Conservation (phyloP, 805 yeast species). For the Kodamaea hsintzibuensis region DNA sequence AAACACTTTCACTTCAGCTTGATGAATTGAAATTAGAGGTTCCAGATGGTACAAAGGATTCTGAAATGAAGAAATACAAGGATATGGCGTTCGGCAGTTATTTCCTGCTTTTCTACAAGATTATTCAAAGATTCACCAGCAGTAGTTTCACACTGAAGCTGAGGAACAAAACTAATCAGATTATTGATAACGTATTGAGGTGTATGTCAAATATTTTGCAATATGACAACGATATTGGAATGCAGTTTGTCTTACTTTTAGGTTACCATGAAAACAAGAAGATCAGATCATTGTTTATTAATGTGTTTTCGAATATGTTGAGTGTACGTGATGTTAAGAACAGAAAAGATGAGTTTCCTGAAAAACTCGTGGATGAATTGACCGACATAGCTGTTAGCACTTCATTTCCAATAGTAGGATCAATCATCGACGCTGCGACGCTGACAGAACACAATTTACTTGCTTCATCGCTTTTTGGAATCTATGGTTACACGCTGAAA, state of each 20-base stretch:
- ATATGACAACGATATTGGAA: slow-evolving; percentile 75
- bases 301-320: slow-evolving; percentile 70
- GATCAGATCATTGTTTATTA: slow-evolving; percentile 70
- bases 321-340: slow-evolving; percentile 6
- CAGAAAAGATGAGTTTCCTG: slow-evolving; percentile 30
- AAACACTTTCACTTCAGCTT: slow-evolving; percentile 55
- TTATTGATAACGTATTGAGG: slow-evolving; percentile 63
- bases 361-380: slow-evolving; percentile 23
- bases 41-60: slow-evolving; percentile 54
- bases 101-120: slow-evolving; percentile 59
- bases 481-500: slow-evolving; percentile 44
- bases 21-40: slow-evolving; percentile 59
- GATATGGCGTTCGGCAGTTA: slow-evolving; percentile 68
- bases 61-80: slow-evolving; percentile 53
- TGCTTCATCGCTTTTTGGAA: slow-evolving; percentile 61
- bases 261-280: slow-evolving; percentile 70
- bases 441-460: slow-evolving; percentile 68
- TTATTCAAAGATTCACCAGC: slow-evolving; percentile 47
- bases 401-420: slow-evolving; percentile 37
- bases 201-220: slow-evolving; percentile 69
- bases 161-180: slow-evolving; percentile 54
- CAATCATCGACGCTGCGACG: slow-evolving; percentile 64
- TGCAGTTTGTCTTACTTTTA: slow-evolving; percentile 72
- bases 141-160: slow-evolving; percentile 23
- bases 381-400: slow-evolving; percentile 35